Evolutionary conservation across 2,329 filamentous ascomycete species (phyloP), one percentile per base, ranked within the genome.

Genomic region (Lachnellula suecica): DNA sequence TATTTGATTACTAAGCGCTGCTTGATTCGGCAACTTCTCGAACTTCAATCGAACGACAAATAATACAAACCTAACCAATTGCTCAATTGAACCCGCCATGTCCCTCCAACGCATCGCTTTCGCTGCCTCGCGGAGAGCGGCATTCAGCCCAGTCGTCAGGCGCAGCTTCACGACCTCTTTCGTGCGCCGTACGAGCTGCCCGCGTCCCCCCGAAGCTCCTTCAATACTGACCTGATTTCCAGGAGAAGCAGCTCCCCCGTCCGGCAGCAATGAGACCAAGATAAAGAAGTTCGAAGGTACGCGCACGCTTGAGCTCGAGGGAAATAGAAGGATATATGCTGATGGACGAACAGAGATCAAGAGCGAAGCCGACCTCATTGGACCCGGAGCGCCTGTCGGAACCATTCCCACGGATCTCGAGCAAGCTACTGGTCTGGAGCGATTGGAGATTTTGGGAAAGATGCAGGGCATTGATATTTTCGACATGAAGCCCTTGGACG

Each of bases 381-480:
- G 88, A 59, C 89, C 91, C 29, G 94, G 94, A 79, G 91, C 88
- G 66, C 74, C 82, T 66, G 77, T 85, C 60, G 93, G 94, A 70
- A 89, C 88, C 71, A 79, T 99, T 63, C 91, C 94, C 63, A 95
- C 90, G 76, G 94, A 99, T 75, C 75, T 96, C 71, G 91, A 97
- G 74, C 94, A 99, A 75, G 78, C 94, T 55, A 97, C 94, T 66
- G 94, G 94, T 89, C 82, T 97, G 56, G 94, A 99, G 82, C 92
- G 94, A 84, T 84, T 99, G 66, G 94, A 99, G 78, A 94, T 99
- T 69, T 82, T 99, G 72, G 94, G 94, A 77, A 99, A 99, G 85
- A 96, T 97, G 88, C 91, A 97, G 81, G 92, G 94, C 63, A 79
- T 97, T 67, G 94, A 99, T 71, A 81, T 97, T 72, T 99, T 99